Evolutionary conservation across 257 asterid species (phyloP), one percentile per base, ranked within the genome.

Genomic region (Fraxinus excelsior): DNA sequence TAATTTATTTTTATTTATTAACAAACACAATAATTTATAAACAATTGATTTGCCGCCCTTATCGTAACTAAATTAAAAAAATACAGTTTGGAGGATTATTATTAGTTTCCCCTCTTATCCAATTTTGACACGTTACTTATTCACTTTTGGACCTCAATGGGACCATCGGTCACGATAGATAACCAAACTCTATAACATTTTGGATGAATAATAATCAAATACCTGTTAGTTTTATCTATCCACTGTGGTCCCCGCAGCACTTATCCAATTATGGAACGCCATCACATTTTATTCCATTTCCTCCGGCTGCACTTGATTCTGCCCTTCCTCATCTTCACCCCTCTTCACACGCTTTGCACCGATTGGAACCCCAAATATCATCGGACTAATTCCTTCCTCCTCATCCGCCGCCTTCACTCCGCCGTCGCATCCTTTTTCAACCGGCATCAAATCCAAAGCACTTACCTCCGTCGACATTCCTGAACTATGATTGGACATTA

Each of bases 351-450:
- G 87, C 85, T 91, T 93, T 1, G 72, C 77, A 2, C 94, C 90
- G 38, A 88, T 72, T 10, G 93, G 46, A 13, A 93, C 91, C 40
- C 97, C 98, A 62, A 93, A 93, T 40, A 93, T 75, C 56, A 87
- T 83, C 23, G 94, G 92, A 74, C 83, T 84, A 38, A 56, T 35
- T 3, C 80, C 81, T 5, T 67, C 64, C 76, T 51, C 74, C 5
- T 66, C 78, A 56, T 34, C 75, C 67, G 44, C 80, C 79, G 82
- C 42, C 68, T 72, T 51, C 18, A 56, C 53, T 1, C 38, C 76
- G 37, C 34, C 79, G 4, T 16, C 81, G 12, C 80, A 70, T 40
- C 85, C 83, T 66, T 74, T 84, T 0, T 56, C 64, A 75, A 58
- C 79, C 83, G 37, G 84, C 62, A 79, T 67, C 75, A 80, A 56